These are phyloP conservation scores for Chalaropsis ovoidea DNA, from an alignment of 2,329 filamentous ascomycete species.

Conservation along the genomic window DNA sequence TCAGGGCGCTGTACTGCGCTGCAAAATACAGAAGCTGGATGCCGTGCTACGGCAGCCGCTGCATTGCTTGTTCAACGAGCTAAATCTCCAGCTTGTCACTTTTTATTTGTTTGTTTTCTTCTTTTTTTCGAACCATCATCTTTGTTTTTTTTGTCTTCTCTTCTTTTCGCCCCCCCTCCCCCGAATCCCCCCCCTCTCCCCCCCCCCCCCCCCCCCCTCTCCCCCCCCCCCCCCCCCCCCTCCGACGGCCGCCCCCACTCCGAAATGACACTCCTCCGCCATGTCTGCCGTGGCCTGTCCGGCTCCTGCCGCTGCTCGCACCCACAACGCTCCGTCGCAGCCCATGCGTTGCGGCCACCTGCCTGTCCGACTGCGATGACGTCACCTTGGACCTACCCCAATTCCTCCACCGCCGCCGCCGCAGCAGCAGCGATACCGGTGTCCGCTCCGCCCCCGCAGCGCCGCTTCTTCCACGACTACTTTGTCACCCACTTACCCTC, in stretches of 20 bases:
- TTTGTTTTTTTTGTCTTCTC: background rate
- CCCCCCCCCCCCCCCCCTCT: background rate
- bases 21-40: background rate
- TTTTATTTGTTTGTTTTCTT: background rate
- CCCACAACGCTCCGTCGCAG: background rate
- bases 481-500: constrained; percentile 94
- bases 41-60: background rate
- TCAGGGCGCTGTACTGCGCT: background rate
- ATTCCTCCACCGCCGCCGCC: background rate
- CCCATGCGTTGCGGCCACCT: background rate
- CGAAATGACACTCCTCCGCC: constrained; percentile 7
- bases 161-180: background rate
- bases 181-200: background rate
- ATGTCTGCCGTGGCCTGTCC: background rate
- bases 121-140: background rate
- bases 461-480: constrained; percentile 75
- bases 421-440: background rate
- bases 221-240: background rate
- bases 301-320: constrained; percentile 2
- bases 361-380: constrained; percentile 21
- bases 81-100: background rate
- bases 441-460: constrained; percentile 24
- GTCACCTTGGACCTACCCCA: constrained; percentile 9
- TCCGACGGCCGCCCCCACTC: background rate
- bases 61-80: background rate